phyloP scores from a whole-genome alignment of 768 basidiomycete genomes.

The Hemileccinum impolitum region DNA sequence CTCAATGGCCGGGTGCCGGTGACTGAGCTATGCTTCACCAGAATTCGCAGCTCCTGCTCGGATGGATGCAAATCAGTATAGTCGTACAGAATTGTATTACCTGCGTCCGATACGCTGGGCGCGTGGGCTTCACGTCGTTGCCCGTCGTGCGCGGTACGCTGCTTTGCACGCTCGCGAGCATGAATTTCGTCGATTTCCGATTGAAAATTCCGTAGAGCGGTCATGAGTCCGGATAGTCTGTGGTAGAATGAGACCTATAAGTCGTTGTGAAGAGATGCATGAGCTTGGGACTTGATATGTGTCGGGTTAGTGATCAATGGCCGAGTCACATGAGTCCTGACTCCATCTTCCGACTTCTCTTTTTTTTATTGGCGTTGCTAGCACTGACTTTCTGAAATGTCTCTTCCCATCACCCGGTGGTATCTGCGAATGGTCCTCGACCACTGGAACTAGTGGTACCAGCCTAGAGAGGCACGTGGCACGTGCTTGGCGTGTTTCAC shows the following conservation, averaged over 20 bases:
- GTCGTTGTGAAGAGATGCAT: slow-evolving; percentile 13
- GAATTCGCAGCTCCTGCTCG: slow-evolving; percentile 17
- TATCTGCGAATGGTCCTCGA: too few species aligned
- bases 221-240: slow-evolving; percentile 20
- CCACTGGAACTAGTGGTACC: too few species aligned
- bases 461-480: neutral
- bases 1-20: neutral
- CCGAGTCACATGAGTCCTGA: too few species aligned
- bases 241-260: neutral
- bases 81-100: neutral
- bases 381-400: too few species aligned
- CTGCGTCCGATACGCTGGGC: neutral
- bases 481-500: slow-evolving; percentile 16
- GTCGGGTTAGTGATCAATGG: too few species aligned
- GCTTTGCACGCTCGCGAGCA: slow-evolving; percentile 61
- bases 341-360: too few species aligned
- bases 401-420: too few species aligned
- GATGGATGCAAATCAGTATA: slow-evolving; percentile 5
- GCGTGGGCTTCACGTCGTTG: slow-evolving; percentile 49
- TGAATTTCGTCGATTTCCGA: slow-evolving; percentile 77
- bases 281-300: slow-evolving; percentile 6
- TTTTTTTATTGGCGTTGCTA: too few species aligned
- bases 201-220: slow-evolving; percentile 43
- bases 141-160: slow-evolving; percentile 38
- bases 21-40: slow-evolving; percentile 9